A percentile compares a stretch with the other conserved stretches of the same genome.
phyloP scores from a whole-genome alignment of 805 yeast genomes.

The Clavispora fructus region DNA sequence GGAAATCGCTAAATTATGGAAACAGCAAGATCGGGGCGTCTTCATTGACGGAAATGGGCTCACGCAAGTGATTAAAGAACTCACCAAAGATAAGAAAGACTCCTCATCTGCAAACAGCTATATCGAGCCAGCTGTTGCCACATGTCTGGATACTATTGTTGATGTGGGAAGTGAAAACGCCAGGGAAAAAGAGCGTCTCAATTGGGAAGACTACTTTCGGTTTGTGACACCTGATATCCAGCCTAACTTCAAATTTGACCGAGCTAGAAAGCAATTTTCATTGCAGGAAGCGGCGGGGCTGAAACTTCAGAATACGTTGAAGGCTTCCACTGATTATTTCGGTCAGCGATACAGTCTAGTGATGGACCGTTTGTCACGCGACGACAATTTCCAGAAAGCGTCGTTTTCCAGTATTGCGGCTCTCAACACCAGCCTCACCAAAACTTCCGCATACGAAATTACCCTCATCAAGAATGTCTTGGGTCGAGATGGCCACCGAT shows the following conservation, averaged over 20 bases:
- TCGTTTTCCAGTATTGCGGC: constrained; percentile 40
- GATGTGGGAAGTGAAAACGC: constrained; percentile 8
- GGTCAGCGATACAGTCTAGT: constrained; percentile 55
- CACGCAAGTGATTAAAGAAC: constrained; percentile 57
- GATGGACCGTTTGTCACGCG: constrained; percentile 67
- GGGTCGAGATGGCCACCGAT: constrained; percentile 76
- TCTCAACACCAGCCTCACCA: constrained; percentile 22
- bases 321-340: constrained; percentile 35
- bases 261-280: constrained; percentile 52
- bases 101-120: not conserved
- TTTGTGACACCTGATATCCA: constrained; percentile 60
- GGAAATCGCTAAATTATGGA: constrained; percentile 78
- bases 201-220: constrained; percentile 72
- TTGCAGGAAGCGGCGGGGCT: constrained; percentile 10
- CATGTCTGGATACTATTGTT: constrained; percentile 16
- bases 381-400: constrained; percentile 64
- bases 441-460: constrained; percentile 28
- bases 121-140: constrained; percentile 7
- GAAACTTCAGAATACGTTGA: constrained; percentile 9
- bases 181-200: constrained; percentile 27
- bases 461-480: constrained; percentile 78
- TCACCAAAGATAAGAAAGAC: constrained; percentile 16
- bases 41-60: constrained; percentile 78
- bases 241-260: constrained; percentile 61
- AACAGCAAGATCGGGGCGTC: constrained; percentile 80